These are phyloP conservation scores for Geotrichum bryndzae DNA, from an alignment of 1,139 yeast species.

Conservation along the genomic window DNA sequence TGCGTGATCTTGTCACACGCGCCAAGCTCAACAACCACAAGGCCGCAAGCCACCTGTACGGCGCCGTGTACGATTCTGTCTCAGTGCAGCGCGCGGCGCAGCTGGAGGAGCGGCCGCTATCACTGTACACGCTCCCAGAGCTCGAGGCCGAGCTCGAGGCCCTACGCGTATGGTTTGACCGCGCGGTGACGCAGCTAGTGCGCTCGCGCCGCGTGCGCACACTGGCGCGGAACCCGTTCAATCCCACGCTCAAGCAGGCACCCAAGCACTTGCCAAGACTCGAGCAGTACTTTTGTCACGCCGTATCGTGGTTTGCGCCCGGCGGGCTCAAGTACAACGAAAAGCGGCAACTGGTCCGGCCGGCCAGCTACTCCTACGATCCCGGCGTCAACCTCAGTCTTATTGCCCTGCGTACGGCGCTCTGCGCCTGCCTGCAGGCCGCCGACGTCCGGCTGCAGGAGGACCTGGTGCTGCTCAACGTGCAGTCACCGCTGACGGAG, in stretches of 20 bases:
- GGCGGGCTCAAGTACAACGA: neutral
- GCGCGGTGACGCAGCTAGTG: neutral
- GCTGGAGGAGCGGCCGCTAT: neutral
- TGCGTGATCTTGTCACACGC: neutral
- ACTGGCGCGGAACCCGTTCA: neutral
- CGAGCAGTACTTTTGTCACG: neutral
- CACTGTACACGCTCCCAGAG: neutral
- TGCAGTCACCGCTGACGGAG: neutral
- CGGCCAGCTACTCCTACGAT: neutral
- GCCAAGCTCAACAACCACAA: neutral
- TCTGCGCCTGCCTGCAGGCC: neutral
- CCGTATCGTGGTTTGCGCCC: neutral
- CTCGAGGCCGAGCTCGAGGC: neutral
- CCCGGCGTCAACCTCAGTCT: neutral
- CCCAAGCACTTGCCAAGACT: neutral
- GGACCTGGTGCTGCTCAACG: neutral
- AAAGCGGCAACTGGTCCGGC: neutral
- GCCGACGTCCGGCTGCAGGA: neutral
- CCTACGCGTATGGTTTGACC: neutral
- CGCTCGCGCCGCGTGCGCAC: neutral
- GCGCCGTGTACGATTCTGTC: neutral
- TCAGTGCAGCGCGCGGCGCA: neutral
- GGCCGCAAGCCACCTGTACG: neutral
- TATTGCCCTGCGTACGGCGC: neutral
- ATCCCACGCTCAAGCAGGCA: neutral